phyloP scores from a whole-genome alignment of 78 protist species.

The Corallochytrium limacisporum region DNA sequence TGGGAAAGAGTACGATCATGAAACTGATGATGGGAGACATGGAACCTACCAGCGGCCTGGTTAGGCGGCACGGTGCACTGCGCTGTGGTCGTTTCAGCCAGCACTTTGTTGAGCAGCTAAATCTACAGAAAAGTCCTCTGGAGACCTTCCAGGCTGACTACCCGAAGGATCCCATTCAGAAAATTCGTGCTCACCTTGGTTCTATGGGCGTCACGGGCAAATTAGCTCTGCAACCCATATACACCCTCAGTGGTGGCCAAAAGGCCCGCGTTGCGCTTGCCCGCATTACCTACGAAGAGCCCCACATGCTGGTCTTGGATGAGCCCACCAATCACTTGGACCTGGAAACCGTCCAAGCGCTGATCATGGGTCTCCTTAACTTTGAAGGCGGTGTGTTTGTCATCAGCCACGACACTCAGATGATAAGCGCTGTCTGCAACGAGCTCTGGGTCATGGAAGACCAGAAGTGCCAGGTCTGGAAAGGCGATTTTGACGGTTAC shows the following conservation, averaged over 20 bases:
- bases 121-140: conserved; percentile 24
- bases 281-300: conserved; percentile 44
- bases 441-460: conserved; percentile 22
- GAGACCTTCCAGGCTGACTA: conserved; percentile 14
- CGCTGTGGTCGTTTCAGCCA: background rate
- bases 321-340: conserved; percentile 91
- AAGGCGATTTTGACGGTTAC: conserved; percentile 20
- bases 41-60: conserved; percentile 27
- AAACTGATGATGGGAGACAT: conserved; percentile 67
- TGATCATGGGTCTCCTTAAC: conserved; percentile 9
- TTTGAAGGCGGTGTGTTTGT: conserved; percentile 33
- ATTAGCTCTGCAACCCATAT: conserved; percentile 30
- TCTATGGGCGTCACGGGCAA: conserved; percentile 45
- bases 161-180: conserved; percentile 6
- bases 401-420: conserved; percentile 34
- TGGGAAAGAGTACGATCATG: conserved; percentile 77
- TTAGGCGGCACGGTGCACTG: background rate
- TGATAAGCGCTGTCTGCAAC: background rate
- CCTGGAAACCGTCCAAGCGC: conserved; percentile 39
- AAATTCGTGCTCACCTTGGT: conserved; percentile 44
- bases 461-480: background rate
- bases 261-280: conserved; percentile 83
- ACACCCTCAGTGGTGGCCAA: conserved; percentile 81
- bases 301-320: conserved; percentile 84
- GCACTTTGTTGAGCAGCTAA: conserved; percentile 32